These are phyloP conservation scores for Dactylellina parvicollis DNA, from an alignment of 2,329 filamentous ascomycete species.

Conservation along the genomic window DNA sequence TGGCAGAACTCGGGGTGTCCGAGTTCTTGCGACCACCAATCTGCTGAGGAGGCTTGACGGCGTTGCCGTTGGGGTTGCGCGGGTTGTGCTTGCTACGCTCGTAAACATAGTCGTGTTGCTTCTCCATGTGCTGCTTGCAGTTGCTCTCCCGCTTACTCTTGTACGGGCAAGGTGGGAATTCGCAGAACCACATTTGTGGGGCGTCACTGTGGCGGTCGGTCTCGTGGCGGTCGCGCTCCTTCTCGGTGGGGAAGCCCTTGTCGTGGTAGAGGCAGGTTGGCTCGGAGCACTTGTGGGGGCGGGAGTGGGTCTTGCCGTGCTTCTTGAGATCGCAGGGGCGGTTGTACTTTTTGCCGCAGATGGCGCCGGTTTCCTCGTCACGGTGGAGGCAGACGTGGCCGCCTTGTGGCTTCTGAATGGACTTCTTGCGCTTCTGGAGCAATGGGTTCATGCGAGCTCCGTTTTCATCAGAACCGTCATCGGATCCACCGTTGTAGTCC, in stretches of 20 bases:
- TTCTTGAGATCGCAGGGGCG: conserved; percentile 97
- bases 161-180: conserved; percentile 85
- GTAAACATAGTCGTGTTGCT: conserved; percentile 90
- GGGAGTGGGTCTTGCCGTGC: conserved; percentile 96
- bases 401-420: conserved; percentile 67
- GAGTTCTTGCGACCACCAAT: conserved; percentile 46
- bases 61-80: conserved; percentile 48
- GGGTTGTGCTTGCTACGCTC: conserved; percentile 87
- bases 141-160: conserved; percentile 95
- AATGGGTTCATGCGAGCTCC: conserved; percentile 21
- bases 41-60: conserved; percentile 24
- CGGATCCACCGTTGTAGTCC: conserved; percentile 63
- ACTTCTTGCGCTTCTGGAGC: conserved; percentile 72
- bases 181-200: conserved; percentile 83
- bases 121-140: conserved; percentile 99
- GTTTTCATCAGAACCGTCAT: conserved; percentile 49
- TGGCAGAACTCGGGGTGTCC: conserved; percentile 32
- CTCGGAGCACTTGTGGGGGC: conserved; percentile 91
- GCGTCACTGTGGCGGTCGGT: conserved; percentile 92
- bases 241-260: conserved; percentile 94
- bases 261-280: conserved; percentile 87
- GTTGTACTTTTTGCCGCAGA: conserved; percentile 92
- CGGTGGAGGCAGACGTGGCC: conserved; percentile 89
- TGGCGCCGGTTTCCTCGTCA: conserved; percentile 86
- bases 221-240: conserved; percentile 93